Evolutionary conservation across 2,329 filamentous ascomycete species (phyloP), one percentile per base, ranked within the genome.

Genomic region (Endocalyx cinctus): DNA sequence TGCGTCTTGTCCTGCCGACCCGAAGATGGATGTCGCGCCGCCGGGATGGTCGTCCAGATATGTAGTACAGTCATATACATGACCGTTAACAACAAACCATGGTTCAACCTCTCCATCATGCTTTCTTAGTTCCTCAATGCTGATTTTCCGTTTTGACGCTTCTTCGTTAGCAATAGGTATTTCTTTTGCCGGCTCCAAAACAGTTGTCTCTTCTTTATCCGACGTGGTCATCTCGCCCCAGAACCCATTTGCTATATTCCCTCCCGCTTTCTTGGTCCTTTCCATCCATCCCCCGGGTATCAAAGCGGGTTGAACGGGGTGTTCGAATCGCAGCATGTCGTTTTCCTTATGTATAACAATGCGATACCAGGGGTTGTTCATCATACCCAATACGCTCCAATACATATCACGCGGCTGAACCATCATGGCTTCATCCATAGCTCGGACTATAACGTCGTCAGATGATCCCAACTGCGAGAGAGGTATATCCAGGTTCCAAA

Each of bases 291-390:
- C 89, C 11, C 85, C 85, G 0, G 83, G 72, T 44, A 82, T 80
- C 23, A 87, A 59, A 1, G 82, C 80, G 6, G 88, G 86, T 43
- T 88, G 83, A 3, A 87, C 94, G 0, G 89, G 89, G 48, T 96
- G 89, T 57, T 95, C 88, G 46, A 96, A 96, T 5, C 77, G 71
- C 26, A 95, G 61, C 6, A 54, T 60, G 12, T 75, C 67, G 1
- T 68, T 70, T 39, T 89, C 80, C 35, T 79, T 80, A 33, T 78
- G 75, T 34, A 96, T 84, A 2, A 80, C 77, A 1, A 96, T 74
- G 5, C 89, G 74, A 58, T 84, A 96, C 89, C 89, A 96, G 0
- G 87, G 85, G 49, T 95, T 95, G 62, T 95, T 95, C 89, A 96
- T 95, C 89, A 96, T 96, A 0, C 89, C 88, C 25, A 95, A 65